Percentiles rank a stretch among this genome's conserved stretches.
These are phyloP conservation scores for Russula sp. DNA, from an alignment of 768 basidiomycete genomes.

Conservation along the genomic window DNA sequence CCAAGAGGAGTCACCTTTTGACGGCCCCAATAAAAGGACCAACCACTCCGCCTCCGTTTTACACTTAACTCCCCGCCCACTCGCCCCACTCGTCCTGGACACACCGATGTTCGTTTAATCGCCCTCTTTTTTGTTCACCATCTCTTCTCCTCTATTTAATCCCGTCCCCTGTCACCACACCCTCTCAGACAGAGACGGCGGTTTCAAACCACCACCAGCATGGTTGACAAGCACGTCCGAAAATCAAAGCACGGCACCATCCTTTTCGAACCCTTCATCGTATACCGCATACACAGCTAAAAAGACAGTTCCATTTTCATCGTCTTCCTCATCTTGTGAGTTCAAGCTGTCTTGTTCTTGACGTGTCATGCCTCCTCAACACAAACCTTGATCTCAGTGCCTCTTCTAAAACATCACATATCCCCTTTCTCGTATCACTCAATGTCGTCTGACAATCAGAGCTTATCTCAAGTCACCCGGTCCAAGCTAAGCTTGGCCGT, in stretches of 20 bases:
- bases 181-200: slow-evolving; percentile 26
- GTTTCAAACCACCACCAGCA: slow-evolving; percentile 37
- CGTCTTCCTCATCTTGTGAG: slow-evolving; percentile 21
- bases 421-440: slow-evolving; percentile 27
- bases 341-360: background rate
- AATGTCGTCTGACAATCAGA: slow-evolving; percentile 42
- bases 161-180: slow-evolving; percentile 20
- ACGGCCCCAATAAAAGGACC: slow-evolving; percentile 19
- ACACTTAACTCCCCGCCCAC: slow-evolving; percentile 39
- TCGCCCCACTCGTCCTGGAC: slow-evolving; percentile 21
- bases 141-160: slow-evolving; percentile 22
- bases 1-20: slow-evolving; percentile 11
- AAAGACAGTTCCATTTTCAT: slow-evolving; percentile 11
- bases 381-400: background rate
- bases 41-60: slow-evolving; percentile 15
- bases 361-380: slow-evolving; percentile 6
- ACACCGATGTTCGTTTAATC: slow-evolving; percentile 33
- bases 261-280: slow-evolving; percentile 81
- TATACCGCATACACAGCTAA: slow-evolving; percentile 76
- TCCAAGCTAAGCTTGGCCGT: slow-evolving; percentile 56
- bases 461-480: slow-evolving; percentile 53
- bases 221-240: slow-evolving; percentile 81
- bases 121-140: slow-evolving; percentile 30
- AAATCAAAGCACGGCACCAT: slow-evolving; percentile 82
- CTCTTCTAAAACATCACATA: slow-evolving; percentile 11